phyloP scores from a whole-genome alignment of 2,329 filamentous ascomycete species.

The Fonsecaea pedrosoi region DNA sequence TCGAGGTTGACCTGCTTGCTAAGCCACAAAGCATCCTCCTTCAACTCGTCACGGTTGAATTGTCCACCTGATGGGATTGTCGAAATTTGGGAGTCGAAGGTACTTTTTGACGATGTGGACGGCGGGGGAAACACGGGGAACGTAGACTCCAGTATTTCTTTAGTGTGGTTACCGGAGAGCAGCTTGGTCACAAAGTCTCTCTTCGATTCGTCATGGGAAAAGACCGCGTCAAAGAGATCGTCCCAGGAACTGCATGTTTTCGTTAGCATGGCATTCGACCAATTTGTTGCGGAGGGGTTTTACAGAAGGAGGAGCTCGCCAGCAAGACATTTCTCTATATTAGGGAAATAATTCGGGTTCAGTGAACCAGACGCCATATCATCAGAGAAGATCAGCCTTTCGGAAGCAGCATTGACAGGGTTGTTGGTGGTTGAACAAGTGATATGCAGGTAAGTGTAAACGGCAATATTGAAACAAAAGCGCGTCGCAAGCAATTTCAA shows the following conservation, averaged over 20 bases:
- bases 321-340: slow-evolving; percentile 44
- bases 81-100: slow-evolving; percentile 83
- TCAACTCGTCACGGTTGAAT: slow-evolving; percentile 79
- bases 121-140: slow-evolving; percentile 29
- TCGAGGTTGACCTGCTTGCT: slow-evolving; percentile 79
- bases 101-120: slow-evolving; percentile 61
- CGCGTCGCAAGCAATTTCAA: slow-evolving; percentile 20
- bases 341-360: slow-evolving; percentile 32
- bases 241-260: slow-evolving; percentile 33
- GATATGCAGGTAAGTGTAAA: background rate
- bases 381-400: slow-evolving; percentile 29
- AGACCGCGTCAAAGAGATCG: slow-evolving; percentile 32
- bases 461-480: slow-evolving; percentile 6
- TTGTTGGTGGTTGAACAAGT: slow-evolving; percentile 2
- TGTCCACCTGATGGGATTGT: slow-evolving; percentile 73
- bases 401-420: slow-evolving; percentile 16
- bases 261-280: slow-evolving; percentile 17
- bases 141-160: slow-evolving; percentile 26
- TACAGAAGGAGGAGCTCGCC: slow-evolving; percentile 35
- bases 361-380: slow-evolving; percentile 31
- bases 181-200: slow-evolving; percentile 23
- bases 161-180: slow-evolving; percentile 28
- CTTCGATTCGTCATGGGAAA: slow-evolving; percentile 29
- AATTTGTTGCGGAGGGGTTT: background rate
- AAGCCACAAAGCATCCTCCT: slow-evolving; percentile 84